These are phyloP conservation scores for Aspergillus avenaceus DNA, from an alignment of 495 filamentous ascomycete genomes.

Conservation along the genomic window DNA sequence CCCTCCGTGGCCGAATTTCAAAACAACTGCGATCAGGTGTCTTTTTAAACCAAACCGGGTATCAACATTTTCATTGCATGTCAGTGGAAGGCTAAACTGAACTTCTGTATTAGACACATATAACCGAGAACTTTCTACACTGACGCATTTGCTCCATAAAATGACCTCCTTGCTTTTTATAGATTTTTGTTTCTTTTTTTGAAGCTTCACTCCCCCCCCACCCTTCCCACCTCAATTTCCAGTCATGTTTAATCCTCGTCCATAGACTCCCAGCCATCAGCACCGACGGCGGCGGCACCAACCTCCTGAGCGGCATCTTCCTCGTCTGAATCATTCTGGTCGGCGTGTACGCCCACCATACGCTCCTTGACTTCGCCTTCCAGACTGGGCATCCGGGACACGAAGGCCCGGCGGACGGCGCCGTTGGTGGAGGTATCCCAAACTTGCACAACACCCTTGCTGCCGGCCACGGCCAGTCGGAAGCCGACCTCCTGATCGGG, in stretches of 20 bases:
- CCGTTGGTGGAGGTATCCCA: slow-evolving; percentile 97
- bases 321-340: slow-evolving; percentile 62
- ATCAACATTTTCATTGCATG: slow-evolving; percentile 14
- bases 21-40: background rate
- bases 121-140: background rate
- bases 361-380: slow-evolving; percentile 71
- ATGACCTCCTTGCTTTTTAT: background rate
- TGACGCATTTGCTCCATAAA: no score
- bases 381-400: slow-evolving; percentile 55
- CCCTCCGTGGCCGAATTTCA: background rate
- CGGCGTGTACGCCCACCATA: slow-evolving; percentile 63
- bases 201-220: no score
- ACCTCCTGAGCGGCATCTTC: slow-evolving; percentile 53
- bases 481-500: slow-evolving; percentile 88
- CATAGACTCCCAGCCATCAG: slow-evolving; percentile 82
- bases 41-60: slow-evolving; percentile 1
- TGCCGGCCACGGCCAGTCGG: slow-evolving; percentile 86
- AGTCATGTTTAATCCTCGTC: slow-evolving; percentile 60
- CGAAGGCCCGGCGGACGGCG: slow-evolving; percentile 85
- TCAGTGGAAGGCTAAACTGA: background rate
- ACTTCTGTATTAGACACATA: slow-evolving; percentile 1
- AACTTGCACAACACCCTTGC: slow-evolving; percentile 87
- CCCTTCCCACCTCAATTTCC: background rate
- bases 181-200: no score
- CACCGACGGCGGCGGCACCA: slow-evolving; percentile 40